phyloP scores from a whole-genome alignment of 148 eudicot species.

The Cornus suecica region DNA sequence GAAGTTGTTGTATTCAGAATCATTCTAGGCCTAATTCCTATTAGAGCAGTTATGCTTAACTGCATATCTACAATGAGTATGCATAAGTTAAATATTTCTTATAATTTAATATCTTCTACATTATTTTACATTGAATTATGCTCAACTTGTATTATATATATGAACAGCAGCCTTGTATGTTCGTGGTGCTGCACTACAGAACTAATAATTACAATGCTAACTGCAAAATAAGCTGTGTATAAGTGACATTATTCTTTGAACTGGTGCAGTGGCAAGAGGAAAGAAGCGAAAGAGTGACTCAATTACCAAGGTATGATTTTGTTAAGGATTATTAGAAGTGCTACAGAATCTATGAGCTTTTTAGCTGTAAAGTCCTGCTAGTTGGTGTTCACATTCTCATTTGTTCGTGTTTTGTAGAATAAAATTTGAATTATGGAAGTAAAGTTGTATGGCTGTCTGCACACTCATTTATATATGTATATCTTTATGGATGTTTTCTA shows the following conservation, averaged over 20 bases:
- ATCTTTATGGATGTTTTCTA: neutral
- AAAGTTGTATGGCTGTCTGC: neutral
- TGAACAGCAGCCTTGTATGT: neutral
- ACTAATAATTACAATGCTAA: neutral
- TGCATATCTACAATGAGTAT: too few species aligned
- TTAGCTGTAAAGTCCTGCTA: neutral
- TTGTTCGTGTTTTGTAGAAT: neutral
- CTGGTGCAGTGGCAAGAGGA: conserved; percentile 37
- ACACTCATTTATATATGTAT: neutral
- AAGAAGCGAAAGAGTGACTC: conserved; percentile 40
- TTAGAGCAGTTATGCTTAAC: too few species aligned
- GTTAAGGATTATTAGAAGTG: neutral
- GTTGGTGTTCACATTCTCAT: neutral
- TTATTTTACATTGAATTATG: too few species aligned
- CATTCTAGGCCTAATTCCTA: too few species aligned
- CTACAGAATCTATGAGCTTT: neutral
- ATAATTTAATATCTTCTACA: neutral
- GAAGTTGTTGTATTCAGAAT: too few species aligned
- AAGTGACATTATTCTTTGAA: neutral
- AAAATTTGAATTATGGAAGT: neutral
- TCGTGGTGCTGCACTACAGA: neutral
- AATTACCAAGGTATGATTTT: conserved; percentile 35
- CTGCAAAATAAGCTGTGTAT: neutral
- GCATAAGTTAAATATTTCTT: neutral
- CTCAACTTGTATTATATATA: neutral